Conservation (phyloP, 768 basidiomycete species). For the Pulveroboletus sp. region DNA sequence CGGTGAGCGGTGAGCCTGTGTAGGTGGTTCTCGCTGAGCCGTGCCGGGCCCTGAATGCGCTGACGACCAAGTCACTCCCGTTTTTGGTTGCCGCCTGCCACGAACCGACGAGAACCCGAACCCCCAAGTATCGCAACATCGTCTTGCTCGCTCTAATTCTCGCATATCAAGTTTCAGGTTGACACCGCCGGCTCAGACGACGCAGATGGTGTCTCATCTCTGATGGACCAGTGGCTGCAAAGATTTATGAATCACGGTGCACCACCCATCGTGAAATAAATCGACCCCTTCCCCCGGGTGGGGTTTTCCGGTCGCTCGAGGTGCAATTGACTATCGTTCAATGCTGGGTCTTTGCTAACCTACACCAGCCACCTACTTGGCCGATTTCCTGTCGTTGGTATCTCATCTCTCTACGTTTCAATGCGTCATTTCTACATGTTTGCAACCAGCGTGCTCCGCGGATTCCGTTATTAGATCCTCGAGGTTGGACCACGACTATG, state of each 20-base stretch:
- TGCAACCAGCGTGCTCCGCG: slow-evolving; percentile 1
- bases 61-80: slow-evolving; percentile 26
- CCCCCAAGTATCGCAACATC: neutral
- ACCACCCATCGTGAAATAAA: neutral
- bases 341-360: slow-evolving; percentile 1
- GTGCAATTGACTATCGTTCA: neutral
- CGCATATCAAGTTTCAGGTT: neutral
- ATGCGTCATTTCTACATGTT: slow-evolving; percentile 23
- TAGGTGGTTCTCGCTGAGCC: slow-evolving; percentile 25
- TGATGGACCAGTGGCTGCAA: neutral
- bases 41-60: slow-evolving; percentile 27
- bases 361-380: neutral
- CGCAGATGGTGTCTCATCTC: neutral
- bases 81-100: slow-evolving; percentile 15
- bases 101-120: slow-evolving; percentile 11
- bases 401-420: slow-evolving; percentile 6
- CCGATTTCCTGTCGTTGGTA: neutral
- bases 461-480: neutral
- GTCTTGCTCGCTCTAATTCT: neutral
- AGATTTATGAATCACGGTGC: neutral
- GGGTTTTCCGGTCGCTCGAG: slow-evolving; percentile 8
- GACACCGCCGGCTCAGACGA: neutral
- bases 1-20: slow-evolving; percentile 11
- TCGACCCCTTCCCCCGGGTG: neutral
- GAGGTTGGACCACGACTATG: neutral